Evolutionary conservation across 2,329 filamentous ascomycete genomes (phyloP), one percentile per base, ranked within the genome.

Genomic region (Emergomyces africanus): DNA sequence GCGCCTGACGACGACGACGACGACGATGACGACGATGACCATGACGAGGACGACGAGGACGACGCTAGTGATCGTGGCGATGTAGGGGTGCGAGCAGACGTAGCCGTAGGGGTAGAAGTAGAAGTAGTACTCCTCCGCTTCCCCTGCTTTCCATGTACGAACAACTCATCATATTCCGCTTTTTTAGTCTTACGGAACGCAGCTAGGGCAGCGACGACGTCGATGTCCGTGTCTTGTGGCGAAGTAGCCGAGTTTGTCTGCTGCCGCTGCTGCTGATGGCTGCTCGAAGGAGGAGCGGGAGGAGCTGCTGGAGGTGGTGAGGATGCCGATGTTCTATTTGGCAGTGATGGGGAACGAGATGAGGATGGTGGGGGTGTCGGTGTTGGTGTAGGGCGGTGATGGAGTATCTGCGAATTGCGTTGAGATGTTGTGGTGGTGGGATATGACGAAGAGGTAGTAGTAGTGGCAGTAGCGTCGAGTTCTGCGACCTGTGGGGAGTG

Each of bases 121-220:
- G 25, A n/a, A 3, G 30, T 51, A 35, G 25, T 54, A 25, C 20
- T 37, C 49, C 15, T 39, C 12, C 33, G 20, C 50, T 5, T 25
- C 50, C 50, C 44, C 12, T 48, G 20, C 14, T 54, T 20, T 5
- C 33, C 20, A 14, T 25, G 54, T 28, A 71, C 58, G 18, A 68
- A 60, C 3, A 68, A 60, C 3, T 68, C 65, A 61, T 79, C 72
- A 64, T 79, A 81, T 37, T 77, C 76, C 6, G 72, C 71, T 64
- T 79, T 83, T 57, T 77, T 78, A 15, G 76, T 72, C 56, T 75
- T 78, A 30, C 83, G 74, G 64, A 83, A 85, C 15, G 73, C 72
- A 4, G 80, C 77, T 28, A 85, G 69, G 61, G 81, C 75, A 5
- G 75, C 72, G 6, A 84, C 72, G 3, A 83, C 77, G 66, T 85